These are phyloP conservation scores for Pterocarpus macrocarpus DNA, from an alignment of 306 rosid genomes.

Conservation along the genomic window DNA sequence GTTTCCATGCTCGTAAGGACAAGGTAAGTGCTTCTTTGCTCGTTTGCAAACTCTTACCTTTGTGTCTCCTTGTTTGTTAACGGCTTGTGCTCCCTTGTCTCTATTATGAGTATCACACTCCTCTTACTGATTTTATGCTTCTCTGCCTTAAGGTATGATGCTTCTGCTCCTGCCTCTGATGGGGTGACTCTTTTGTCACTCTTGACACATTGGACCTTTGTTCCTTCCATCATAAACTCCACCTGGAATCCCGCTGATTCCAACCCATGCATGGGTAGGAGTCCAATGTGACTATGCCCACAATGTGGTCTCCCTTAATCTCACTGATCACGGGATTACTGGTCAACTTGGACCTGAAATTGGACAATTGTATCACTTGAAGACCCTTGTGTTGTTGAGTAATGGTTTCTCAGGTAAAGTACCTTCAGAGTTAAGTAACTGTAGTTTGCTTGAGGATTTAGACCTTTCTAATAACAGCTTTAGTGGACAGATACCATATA, in stretches of 20 bases:
- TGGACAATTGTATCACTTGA: constrained; percentile 54
- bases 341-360: constrained; percentile 72
- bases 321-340: constrained; percentile 53
- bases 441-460: constrained; percentile 53
- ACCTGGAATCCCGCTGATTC: constrained; percentile 72
- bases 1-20: no score
- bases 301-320: constrained; percentile 53
- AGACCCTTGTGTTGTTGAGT: constrained; percentile 44
- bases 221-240: constrained; percentile 54
- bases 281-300: constrained; percentile 56
- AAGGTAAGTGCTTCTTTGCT: background rate
- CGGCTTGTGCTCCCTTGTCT: background rate
- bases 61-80: background rate
- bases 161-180: constrained; percentile 57
- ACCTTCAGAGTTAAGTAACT: constrained; percentile 56
- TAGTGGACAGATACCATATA: constrained; percentile 53
- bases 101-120: background rate
- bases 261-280: constrained; percentile 77
- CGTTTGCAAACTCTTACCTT: background rate
- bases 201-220: constrained; percentile 51
- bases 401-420: constrained; percentile 58
- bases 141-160: constrained; percentile 24
- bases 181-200: constrained; percentile 66
- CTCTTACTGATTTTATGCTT: constrained; percentile 46
- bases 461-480: constrained; percentile 53